Percentiles rank a stretch among this genome's conserved stretches.
Evolutionary conservation across 2,329 filamentous ascomycete species (phyloP).

Genomic region (Cladosporium phlei): DNA sequence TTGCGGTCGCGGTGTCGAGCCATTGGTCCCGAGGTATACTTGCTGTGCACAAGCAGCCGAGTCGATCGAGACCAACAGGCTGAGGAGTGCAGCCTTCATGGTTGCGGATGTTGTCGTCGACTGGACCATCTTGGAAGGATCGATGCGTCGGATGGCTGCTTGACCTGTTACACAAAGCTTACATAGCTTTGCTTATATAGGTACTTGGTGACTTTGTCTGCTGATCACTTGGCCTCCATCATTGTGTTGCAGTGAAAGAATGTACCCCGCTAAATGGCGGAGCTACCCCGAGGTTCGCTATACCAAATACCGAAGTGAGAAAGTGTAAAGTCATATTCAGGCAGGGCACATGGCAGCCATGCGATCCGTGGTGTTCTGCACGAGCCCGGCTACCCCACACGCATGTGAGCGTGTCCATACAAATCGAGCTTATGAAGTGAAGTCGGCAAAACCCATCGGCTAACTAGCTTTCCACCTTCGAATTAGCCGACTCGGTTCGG

Average conservation of each 20-base stretch:
- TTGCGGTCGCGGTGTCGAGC: conserved; percentile 27
- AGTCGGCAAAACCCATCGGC: no score
- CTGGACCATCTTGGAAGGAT: neutral
- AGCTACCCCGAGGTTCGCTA: conserved; percentile 4
- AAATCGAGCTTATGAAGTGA: no score
- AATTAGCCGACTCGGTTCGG: no score
- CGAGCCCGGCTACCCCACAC: no score
- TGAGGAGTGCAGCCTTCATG: neutral
- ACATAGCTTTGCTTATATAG: neutral
- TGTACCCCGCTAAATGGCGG: neutral
- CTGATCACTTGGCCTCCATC: conserved; percentile 7
- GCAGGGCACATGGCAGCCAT: no score
- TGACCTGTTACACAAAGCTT: neutral
- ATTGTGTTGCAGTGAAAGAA: neutral
- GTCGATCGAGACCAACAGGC: neutral
- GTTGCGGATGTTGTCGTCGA: neutral
- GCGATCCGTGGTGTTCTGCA: no score
- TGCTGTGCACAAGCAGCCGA: conserved; percentile 25
- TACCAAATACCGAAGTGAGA: neutral
- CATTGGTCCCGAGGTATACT: conserved; percentile 32
- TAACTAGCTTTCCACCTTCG: no score
- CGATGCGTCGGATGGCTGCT: no score
- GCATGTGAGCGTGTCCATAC: no score
- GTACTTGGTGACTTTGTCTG: neutral
- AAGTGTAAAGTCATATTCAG: no score